phyloP scores from a whole-genome alignment of 2,329 filamentous ascomycete species.

The Graphiopsis chlorocephala region DNA sequence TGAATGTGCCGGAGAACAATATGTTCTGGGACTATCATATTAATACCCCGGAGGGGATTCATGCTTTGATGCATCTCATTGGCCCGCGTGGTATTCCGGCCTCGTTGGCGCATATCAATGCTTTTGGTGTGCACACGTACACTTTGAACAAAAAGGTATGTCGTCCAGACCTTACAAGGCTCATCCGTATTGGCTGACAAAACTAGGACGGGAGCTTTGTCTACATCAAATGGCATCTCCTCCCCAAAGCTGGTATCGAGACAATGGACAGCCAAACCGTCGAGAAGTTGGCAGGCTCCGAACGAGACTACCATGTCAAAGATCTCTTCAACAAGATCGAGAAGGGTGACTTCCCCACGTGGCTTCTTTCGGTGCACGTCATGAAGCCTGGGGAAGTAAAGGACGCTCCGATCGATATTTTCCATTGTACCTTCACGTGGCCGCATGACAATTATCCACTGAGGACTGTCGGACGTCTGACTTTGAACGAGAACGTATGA shows the following conservation, averaged over 20 bases:
- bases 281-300: conserved; percentile 33
- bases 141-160: conserved; percentile 24
- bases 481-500: conserved; percentile 46
- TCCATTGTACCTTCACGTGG: conserved; percentile 58
- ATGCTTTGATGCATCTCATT: conserved; percentile 49
- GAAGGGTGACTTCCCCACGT: conserved; percentile 45
- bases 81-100: conserved; percentile 26
- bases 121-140: conserved; percentile 49
- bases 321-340: conserved; percentile 48
- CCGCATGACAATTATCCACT: conserved; percentile 38
- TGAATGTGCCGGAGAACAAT: conserved; percentile 26
- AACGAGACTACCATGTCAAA: conserved; percentile 38
- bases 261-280: conserved; percentile 43
- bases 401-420: conserved; percentile 48
- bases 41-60: conserved; percentile 42
- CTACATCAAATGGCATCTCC: conserved; percentile 53
- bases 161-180: background rate
- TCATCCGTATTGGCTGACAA: background rate
- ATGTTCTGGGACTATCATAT: conserved; percentile 40
- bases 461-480: conserved; percentile 49
- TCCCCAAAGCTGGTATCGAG: conserved; percentile 47
- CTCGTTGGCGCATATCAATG: conserved; percentile 44
- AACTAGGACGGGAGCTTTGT: conserved; percentile 45
- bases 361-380: conserved; percentile 54
- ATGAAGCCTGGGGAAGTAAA: conserved; percentile 53